phyloP scores from a whole-genome alignment of 352 stramenopile species.

The Thraustochytrium sp. region DNA sequence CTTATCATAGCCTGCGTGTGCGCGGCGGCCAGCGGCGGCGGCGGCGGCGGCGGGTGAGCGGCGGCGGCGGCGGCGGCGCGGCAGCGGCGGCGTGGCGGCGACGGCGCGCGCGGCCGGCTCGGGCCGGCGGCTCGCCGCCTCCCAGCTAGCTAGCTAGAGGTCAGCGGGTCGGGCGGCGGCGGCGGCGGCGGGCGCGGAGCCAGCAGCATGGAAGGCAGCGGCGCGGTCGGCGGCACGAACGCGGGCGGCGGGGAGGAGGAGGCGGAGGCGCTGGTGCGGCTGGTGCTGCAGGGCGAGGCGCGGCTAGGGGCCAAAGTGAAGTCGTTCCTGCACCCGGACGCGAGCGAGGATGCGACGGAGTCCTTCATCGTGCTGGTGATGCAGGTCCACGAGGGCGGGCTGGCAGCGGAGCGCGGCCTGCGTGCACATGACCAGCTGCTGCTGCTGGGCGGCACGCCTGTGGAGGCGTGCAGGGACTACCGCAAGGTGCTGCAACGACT shows the following conservation, averaged over 20 bases:
- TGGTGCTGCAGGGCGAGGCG: not conserved
- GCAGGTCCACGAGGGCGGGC: not conserved
- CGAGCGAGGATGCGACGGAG: not conserved
- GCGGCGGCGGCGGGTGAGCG: no score
- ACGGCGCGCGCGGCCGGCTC: no score
- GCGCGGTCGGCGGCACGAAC: no score
- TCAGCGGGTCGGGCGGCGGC: no score
- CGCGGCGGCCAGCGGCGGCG: no score
- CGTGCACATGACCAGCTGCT: not conserved
- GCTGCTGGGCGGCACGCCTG: not conserved
- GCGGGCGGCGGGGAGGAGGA: not conserved
- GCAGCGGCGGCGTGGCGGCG: no score
- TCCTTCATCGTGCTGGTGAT: not conserved
- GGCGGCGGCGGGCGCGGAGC: no score
- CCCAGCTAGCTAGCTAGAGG: no score
- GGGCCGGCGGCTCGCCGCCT: no score
- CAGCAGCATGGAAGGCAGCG: no score
- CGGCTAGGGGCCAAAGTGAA: not conserved
- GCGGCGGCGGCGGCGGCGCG: no score
- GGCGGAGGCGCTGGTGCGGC: not conserved
- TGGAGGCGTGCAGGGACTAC: constrained; percentile 7
- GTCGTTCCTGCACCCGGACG: not conserved
- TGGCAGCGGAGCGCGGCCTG: not conserved
- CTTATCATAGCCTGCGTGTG: no score
- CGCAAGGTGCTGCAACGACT: not conserved